These are phyloP conservation scores for Ceratocystis cubensis DNA, from an alignment of 2,329 filamentous ascomycete species.

Conservation along the genomic window DNA sequence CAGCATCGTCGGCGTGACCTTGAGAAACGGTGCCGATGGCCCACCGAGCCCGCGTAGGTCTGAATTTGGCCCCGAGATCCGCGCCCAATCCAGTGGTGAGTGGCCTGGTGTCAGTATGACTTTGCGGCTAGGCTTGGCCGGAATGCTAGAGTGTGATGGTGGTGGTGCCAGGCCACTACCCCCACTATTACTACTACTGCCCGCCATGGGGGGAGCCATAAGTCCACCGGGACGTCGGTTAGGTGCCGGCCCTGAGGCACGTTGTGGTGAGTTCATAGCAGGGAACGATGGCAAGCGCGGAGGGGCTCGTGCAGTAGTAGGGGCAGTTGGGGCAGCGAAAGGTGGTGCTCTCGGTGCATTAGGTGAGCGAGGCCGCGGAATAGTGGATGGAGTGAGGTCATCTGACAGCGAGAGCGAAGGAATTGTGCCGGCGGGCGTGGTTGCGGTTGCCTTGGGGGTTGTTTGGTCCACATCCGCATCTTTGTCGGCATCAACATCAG, in stretches of 20 bases:
- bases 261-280: constrained; percentile 40
- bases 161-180: constrained; percentile 39
- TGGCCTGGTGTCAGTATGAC: constrained; percentile 79
- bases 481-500: constrained; percentile 18
- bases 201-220: neutral
- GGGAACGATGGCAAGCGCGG: constrained; percentile 36
- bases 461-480: constrained; percentile 32
- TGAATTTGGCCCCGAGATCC: constrained; percentile 50
- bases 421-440: constrained; percentile 27
- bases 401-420: constrained; percentile 37
- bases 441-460: constrained; percentile 39
- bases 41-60: constrained; percentile 54
- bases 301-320: constrained; percentile 25
- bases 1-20: constrained; percentile 72
- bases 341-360: neutral
- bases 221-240: constrained; percentile 27
- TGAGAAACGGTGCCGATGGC: constrained; percentile 41
- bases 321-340: constrained; percentile 24
- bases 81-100: constrained; percentile 92
- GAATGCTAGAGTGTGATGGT: constrained; percentile 40
- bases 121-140: constrained; percentile 49
- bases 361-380: constrained; percentile 16
- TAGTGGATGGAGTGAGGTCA: constrained; percentile 24
- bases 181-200: constrained; percentile 20
- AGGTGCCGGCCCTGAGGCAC: constrained; percentile 32